Base-by-base conservation (phyloP, 192 early-diverging fungal species). In the Coemansia sp. region DNA sequence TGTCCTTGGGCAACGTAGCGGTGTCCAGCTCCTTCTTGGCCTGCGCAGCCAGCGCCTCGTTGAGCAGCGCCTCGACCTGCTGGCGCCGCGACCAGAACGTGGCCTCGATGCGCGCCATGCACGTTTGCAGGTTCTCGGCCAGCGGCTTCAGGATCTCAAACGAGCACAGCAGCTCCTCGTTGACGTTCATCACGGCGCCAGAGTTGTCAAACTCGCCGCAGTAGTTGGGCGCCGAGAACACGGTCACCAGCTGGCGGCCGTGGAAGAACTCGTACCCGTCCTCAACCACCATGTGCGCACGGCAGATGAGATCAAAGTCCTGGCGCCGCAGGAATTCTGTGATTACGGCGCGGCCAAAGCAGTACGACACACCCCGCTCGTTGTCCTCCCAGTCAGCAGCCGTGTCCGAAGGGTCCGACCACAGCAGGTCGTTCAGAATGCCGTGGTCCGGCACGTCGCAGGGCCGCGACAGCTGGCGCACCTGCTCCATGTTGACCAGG, bases 181-280 rank as follows among this genome's bases (percentile, higher is more conserved):
- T 91, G 49, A 96, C 92, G 56, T 78, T 84, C 94, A 97, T 97
- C 58, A 97, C 87, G 2, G 93, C 95, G 12, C 91, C 92, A 59
- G 81, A 82, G 72, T 90, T 92, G 58, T 91, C 93, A 78, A 98
- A 98, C 81, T 98, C 95, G 56, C 94, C 94, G 69, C 95, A 98
- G 73, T 96, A 96, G 73, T 98, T 96, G 51, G 95, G 94, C 8
- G 95, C 95, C 5, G 90, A 91, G 59, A 97, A 97, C 7, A 97
- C 83, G 5, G 95, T 98, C 2, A 98, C 95, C 57, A 98, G 73
- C 23, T 87, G 87, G 24, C 93, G 85, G 44, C 93, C 88, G 51
- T 88, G 85, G 78, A 95, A 98, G 59, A 98, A 98, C 81, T 98
- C 93, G 74, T 95, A 98, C n/a, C 94, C 94, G 71, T 93, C 94